These are phyloP conservation scores for Xanthoceras sorbifolium DNA, from an alignment of 345 rosid genomes.

Conservation along the genomic window DNA sequence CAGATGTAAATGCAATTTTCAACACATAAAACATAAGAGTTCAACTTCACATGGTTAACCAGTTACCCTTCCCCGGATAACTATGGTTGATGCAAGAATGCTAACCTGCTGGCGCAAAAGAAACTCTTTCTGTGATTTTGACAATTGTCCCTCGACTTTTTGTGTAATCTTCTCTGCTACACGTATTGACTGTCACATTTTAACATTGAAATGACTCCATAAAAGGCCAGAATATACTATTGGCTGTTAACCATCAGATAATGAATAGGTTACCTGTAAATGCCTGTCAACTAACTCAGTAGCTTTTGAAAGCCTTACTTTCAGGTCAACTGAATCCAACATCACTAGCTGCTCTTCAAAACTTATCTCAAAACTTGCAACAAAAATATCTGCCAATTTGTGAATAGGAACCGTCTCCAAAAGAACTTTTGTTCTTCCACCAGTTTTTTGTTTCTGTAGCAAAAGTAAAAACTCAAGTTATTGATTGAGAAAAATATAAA, in stretches of 20 bases:
- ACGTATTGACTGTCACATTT: conserved; percentile 88
- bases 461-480: conserved; percentile 19
- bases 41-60: neutral
- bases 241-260: conserved; percentile 16
- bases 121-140: conserved; percentile 98
- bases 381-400: conserved; percentile 98
- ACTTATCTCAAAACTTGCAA: conserved; percentile 98
- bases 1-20: neutral
- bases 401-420: conserved; percentile 96
- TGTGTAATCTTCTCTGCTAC: conserved; percentile 99
- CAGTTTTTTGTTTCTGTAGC: conserved; percentile 87
- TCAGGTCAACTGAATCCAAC: conserved; percentile 94
- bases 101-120: conserved; percentile 98
- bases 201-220: conserved; percentile 31
- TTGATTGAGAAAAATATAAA: conserved; percentile 1
- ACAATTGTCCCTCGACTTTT: conserved; percentile 97
- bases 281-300: conserved; percentile 97
- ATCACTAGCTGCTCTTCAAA: conserved; percentile 94
- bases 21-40: conserved; percentile 2
- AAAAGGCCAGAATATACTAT: conserved; percentile 22
- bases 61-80: neutral
- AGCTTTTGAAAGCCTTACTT: conserved; percentile 92
- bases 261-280: conserved; percentile 69
- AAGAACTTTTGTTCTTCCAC: conserved; percentile 92
- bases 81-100: conserved; percentile 16